A percentile compares a stretch with the other conserved stretches of the same genome.
phyloP scores from a whole-genome alignment of 768 basidiomycete genomes.

The Xanthoconium stramineum region DNA sequence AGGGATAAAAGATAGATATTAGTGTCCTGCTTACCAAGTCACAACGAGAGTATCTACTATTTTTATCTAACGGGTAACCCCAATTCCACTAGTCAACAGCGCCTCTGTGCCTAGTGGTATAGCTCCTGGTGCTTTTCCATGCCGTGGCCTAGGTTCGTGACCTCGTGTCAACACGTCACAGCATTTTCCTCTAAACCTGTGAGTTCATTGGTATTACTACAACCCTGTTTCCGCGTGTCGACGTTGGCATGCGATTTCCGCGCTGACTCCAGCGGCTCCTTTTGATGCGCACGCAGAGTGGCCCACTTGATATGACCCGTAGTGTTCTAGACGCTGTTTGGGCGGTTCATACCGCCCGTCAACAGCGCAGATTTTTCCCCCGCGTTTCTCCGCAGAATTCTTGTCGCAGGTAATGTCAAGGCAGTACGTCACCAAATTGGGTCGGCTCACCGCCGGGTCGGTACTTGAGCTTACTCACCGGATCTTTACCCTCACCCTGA shows the following conservation, averaged over 20 bases:
- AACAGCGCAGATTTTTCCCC: neutral
- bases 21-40: neutral
- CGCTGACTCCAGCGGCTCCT: slow-evolving; percentile 5
- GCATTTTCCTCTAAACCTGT: slow-evolving; percentile 16
- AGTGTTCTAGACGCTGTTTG: neutral
- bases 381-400: slow-evolving; percentile 5
- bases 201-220: slow-evolving; percentile 18
- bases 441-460: slow-evolving; percentile 8
- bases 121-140: neutral
- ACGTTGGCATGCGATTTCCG: slow-evolving; percentile 17
- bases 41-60: neutral
- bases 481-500: neutral
- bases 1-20: neutral
- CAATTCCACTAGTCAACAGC: too few relatives aligned
- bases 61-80: neutral
- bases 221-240: slow-evolving; percentile 24
- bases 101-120: too few relatives aligned
- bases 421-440: slow-evolving; percentile 14
- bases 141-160: slow-evolving; percentile 8
- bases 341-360: neutral
- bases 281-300: neutral
- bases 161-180: slow-evolving; percentile 20
- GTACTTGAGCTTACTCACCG: slow-evolving; percentile 10
- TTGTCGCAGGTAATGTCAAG: slow-evolving; percentile 14
- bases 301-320: neutral